These are phyloP conservation scores for Escovopsis sp. DNA, from an alignment of 2,329 filamentous ascomycete genomes.

Conservation along the genomic window DNA sequence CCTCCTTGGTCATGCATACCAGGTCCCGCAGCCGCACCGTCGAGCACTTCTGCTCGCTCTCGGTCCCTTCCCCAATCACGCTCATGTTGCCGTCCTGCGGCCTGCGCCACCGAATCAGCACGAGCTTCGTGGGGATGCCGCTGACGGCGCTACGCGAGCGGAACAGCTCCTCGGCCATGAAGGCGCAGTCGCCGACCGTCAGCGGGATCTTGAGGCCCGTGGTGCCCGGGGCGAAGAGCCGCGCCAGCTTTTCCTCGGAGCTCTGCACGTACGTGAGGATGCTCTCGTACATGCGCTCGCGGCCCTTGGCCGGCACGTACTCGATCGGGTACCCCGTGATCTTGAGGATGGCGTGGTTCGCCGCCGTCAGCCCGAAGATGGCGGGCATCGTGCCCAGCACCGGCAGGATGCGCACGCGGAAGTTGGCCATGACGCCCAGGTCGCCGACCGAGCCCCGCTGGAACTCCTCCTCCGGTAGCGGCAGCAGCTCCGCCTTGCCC, in stretches of 20 bases:
- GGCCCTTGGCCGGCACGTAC: conserved; percentile 63
- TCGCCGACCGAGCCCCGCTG: conserved; percentile 74
- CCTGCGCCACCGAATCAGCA: conserved; percentile 66
- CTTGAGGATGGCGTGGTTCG: conserved; percentile 82
- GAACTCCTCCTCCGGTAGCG: conserved; percentile 77
- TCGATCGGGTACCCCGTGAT: conserved; percentile 75
- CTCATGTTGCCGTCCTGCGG: conserved; percentile 44
- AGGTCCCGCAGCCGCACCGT: conserved; percentile 53
- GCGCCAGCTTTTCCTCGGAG: conserved; percentile 61
- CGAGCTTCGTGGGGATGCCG: conserved; percentile 63
- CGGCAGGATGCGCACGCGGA: conserved; percentile 85
- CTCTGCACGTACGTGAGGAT: conserved; percentile 64
- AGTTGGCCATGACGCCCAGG: conserved; percentile 78
- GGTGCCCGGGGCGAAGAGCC: conserved; percentile 18
- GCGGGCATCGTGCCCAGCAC: conserved; percentile 96
- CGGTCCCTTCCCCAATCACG: conserved; percentile 45
- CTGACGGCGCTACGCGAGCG: conserved; percentile 70
- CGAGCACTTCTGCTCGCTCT: conserved; percentile 61
- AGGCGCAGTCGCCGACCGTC: conserved; percentile 67
- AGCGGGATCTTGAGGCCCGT: conserved; percentile 68
- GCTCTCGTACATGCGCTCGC: conserved; percentile 85
- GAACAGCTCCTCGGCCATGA: conserved; percentile 81
- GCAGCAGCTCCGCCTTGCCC: conserved; percentile 80
- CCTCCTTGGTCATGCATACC: conserved; percentile 88
- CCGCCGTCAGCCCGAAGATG: conserved; percentile 80